Evolutionary conservation across 2,329 filamentous ascomycete species (phyloP).

Genomic region (Cercospora brassicicola): DNA sequence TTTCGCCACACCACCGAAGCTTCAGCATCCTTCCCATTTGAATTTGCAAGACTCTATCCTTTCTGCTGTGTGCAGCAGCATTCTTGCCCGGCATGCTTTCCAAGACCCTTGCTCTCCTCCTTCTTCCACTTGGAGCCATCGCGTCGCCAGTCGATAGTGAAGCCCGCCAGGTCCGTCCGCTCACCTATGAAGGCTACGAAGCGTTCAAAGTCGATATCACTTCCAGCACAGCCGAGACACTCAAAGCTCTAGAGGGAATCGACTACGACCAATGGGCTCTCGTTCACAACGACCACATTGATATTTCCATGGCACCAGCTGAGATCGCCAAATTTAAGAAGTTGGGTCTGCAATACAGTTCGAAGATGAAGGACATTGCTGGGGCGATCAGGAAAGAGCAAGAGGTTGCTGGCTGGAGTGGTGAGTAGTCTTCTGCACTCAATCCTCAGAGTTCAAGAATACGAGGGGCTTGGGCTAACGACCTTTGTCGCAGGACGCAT

Average conservation of each 20-base stretch:
- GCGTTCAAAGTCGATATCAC: constrained; percentile 34
- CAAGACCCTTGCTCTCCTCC: neutral
- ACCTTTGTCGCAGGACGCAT: constrained; percentile 20
- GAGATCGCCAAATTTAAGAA: constrained; percentile 33
- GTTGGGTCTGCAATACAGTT: constrained; percentile 46
- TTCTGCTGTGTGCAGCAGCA: neutral
- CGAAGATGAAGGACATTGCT: constrained; percentile 42
- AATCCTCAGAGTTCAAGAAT: neutral
- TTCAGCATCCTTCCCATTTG: neutral
- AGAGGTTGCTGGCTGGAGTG: neutral
- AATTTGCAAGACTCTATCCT: neutral
- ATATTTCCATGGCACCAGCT: constrained; percentile 7
- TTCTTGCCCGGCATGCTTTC: neutral
- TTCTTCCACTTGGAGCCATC: neutral
- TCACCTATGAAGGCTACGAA: constrained; percentile 45
- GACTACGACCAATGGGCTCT: constrained; percentile 33
- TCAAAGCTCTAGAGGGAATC: constrained; percentile 39
- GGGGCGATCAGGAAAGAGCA: constrained; percentile 39
- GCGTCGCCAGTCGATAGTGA: neutral
- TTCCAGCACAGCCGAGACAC: neutral
- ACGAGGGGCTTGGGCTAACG: neutral
- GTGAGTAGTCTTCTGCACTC: neutral
- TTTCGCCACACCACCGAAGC: neutral
- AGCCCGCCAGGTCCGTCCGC: neutral
- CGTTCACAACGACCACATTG: constrained; percentile 37